A percentile compares a stretch with the other conserved stretches of the same genome.
These are phyloP conservation scores for Corinectria fuckeliana DNA, from an alignment of 2,329 filamentous ascomycete genomes.

Conservation along the genomic window DNA sequence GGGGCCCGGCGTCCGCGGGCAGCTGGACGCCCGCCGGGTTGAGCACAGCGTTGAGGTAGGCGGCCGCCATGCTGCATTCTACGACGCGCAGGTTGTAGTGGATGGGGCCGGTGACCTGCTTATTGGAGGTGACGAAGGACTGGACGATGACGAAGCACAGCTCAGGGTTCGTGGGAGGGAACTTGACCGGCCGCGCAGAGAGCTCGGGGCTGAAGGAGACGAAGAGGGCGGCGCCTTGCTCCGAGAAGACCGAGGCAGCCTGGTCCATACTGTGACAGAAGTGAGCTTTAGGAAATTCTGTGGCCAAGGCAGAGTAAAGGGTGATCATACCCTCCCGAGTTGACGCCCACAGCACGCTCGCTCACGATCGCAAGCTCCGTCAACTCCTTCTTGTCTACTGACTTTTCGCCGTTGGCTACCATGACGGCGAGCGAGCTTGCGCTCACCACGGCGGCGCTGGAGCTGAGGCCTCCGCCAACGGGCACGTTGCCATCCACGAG, in stretches of 20 bases:
- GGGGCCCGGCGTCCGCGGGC: constrained; percentile 78
- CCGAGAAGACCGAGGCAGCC: constrained; percentile 91
- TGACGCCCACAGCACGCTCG: constrained; percentile 92
- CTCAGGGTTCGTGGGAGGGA: constrained; percentile 82
- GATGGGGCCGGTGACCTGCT: constrained; percentile 89
- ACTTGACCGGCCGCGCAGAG: constrained; percentile 76
- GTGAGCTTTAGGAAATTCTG: constrained; percentile 30
- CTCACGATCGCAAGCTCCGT: constrained; percentile 94
- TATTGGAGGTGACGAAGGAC: constrained; percentile 92
- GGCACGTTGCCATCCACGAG: constrained; percentile 92
- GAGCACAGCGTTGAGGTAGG: constrained; percentile 65
- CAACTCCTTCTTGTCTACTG: constrained; percentile 88
- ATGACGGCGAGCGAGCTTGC: constrained; percentile 88
- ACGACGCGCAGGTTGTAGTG: constrained; percentile 98
- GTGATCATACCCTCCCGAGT: constrained; percentile 80
- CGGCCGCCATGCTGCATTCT: constrained; percentile 89
- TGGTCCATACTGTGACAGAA: constrained; percentile 81
- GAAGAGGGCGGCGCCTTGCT: constrained; percentile 84
- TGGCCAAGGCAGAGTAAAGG: neutral
- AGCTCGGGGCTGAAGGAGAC: constrained; percentile 87
- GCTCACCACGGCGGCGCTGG: constrained; percentile 92
- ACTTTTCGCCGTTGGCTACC: constrained; percentile 78
- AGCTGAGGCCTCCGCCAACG: constrained; percentile 88
- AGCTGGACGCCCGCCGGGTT: constrained; percentile 66
- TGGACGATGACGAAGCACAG: constrained; percentile 94